Conservation (phyloP, 495 filamentous ascomycete genomes). For the Tuber brumale region DNA sequence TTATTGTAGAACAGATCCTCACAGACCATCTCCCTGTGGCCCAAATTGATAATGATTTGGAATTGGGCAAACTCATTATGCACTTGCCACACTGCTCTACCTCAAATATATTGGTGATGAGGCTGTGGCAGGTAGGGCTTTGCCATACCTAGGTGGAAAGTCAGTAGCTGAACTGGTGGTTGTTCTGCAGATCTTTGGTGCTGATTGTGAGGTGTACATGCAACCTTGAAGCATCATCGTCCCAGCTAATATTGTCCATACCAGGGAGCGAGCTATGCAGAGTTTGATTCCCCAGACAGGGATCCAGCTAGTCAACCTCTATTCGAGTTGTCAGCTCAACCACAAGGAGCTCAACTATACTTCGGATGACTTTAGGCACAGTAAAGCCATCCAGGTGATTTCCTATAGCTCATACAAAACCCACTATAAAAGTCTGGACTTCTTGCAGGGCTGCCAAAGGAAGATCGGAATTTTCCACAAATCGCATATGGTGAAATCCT, state of each 20-base stretch:
- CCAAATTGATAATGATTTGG: constrained; percentile 9
- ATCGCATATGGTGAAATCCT: no score
- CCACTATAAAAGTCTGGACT: no score
- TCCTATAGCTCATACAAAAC: not conserved
- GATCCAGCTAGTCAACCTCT: not conserved
- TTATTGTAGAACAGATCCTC: not conserved
- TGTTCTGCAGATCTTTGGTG: not conserved
- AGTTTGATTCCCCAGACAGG: no score
- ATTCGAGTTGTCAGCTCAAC: not conserved
- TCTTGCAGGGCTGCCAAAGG: no score
- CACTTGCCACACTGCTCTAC: no score
- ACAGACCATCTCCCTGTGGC: not conserved
- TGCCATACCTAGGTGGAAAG: not conserved
- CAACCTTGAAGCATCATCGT: not conserved
- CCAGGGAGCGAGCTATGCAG: not conserved
- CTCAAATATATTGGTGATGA: not conserved
- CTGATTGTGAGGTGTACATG: not conserved
- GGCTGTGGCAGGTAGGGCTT: not conserved
- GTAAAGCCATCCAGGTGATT: not conserved
- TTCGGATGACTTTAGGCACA: not conserved
- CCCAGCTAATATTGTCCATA: not conserved
- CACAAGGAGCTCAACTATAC: not conserved
- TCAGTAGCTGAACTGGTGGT: not conserved
- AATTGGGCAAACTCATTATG: constrained; percentile 13
- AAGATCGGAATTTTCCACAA: no score